Base-by-base conservation (phyloP, 139 green algal genomes). In the Spirogloea muscicola region DNA sequence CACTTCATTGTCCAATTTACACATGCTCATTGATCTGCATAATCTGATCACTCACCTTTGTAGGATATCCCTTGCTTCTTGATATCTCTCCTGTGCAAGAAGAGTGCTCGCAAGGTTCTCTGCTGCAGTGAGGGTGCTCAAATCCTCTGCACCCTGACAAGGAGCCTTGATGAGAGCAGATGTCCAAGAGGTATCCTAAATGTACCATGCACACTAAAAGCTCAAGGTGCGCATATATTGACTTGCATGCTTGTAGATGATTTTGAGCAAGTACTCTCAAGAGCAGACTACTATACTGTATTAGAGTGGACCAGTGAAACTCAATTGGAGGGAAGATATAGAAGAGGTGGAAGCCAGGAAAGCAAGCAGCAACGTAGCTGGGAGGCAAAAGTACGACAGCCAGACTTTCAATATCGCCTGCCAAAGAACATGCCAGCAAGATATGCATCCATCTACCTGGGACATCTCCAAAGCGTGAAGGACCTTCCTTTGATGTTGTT, bases 71-170 rank as follows among this genome's bases (percentile, higher is more conserved):
- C n/a, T n/a, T n/a, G n/a, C n/a, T n/a, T n/a, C n/a, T n/a, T n/a
- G n/a, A n/a, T n/a, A n/a, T n/a, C n/a, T n/a, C n/a, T n/a, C n/a
- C 10, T 36, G 9, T 6, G 18, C 59, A 7, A 29, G 9, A 4
- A 68, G 59, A 58, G 59, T 68, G 13, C 5, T 27, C 46, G 59
- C 59, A 31, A 68, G 27, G 42, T 43, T 68, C 43, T 68, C 59
- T 13, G 25, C 27, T 34, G 59, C 59, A 13, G 13, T 27, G 27
- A 6, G 5, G 41, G 13, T 36, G 25, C 37, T 36, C 27, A 33
- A 6, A 5, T n/a, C 41, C 5, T 68, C 59, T 10, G 18, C 3
- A 37, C 59, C 59, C 59, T 68, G 59, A 64, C 9, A 16, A 44
- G 55, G 13, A 13, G 55, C 13, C 31, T 41, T 36, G 10, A 27